Evolutionary conservation across 352 stramenopile genomes (phyloP), one percentile per base, ranked within the genome.

Genomic region (Globisporangium paroecandrum): DNA sequence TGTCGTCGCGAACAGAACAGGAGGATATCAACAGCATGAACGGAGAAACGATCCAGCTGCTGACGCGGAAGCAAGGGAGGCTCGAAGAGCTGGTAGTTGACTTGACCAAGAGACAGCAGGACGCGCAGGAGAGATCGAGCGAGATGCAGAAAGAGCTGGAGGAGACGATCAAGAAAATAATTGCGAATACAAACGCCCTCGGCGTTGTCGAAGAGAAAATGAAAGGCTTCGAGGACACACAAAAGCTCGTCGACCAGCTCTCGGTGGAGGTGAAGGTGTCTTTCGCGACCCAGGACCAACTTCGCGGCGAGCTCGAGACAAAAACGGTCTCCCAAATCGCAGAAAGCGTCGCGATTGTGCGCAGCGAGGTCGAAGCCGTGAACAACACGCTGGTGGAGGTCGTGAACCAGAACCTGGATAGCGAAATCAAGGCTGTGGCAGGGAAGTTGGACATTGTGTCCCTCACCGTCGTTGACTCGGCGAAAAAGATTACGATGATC

Each of bases 21-120:
- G 87, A 95, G 58, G 85, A 95, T 34, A 85, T 95, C 66, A 95
- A 95, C 71, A 93, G 83, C 29, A 78, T 76, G 24, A 82, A 85
- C 51, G 83, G 82, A 3, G 87, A 95, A 65, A 82, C 81, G 49
- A 76, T 89, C 51, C 79, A 90, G 68, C 34, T 75, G 4, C 57
- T 91, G 7, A 60, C 75, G 5, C 76, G 78, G 15, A 91, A 90
- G 58, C 82, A 89, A 64, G 65, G 68, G 0, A 73, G 76, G 0
- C 63, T 77, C 5, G 84, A 93, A 54, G 83, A 90, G 34, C 73
- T 91, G 49, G 59, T 92, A 15, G 72, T 80, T 13, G 82, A 93
- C 22, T 70, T 85, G 12, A 78, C 77, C 24, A 81, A 77, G 34
- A 82, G 81, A 12, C 78, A 89, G 9, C 67, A 89, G 0, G 73